Conservation (phyloP, 352 stramenopile genomes). For the Halophytophthora polymorphica region DNA sequence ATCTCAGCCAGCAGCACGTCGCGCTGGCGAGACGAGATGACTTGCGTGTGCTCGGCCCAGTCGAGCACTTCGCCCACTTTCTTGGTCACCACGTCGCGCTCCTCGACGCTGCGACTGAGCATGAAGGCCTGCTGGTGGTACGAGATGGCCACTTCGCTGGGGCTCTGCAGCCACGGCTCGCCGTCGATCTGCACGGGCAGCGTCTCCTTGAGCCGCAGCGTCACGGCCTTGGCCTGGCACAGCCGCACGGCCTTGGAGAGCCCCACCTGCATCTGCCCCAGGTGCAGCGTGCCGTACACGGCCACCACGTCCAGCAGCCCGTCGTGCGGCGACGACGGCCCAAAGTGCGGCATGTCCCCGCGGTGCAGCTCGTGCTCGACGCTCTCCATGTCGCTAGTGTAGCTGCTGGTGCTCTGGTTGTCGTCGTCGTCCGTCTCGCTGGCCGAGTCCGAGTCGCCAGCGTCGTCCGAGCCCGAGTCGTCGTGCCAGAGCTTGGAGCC, state of each 20-base stretch:
- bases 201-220: conserved; percentile 55
- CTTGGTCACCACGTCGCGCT: conserved; percentile 75
- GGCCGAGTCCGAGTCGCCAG: conserved; percentile 42
- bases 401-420: conserved; percentile 14
- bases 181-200: conserved; percentile 92
- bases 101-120: conserved; percentile 71
- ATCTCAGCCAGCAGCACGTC: conserved; percentile 76
- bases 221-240: conserved; percentile 66
- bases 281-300: conserved; percentile 90
- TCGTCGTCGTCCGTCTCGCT: conserved; percentile 43
- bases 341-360: conserved; percentile 23
- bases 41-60: conserved; percentile 71
- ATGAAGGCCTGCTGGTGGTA: conserved; percentile 86
- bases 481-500: conserved; percentile 88
- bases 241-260: conserved; percentile 77
- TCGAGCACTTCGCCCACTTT: conserved; percentile 82
- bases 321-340: conserved; percentile 81
- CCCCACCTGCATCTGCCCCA: conserved; percentile 93
- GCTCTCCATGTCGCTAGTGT: conserved; percentile 24
- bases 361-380: conserved; percentile 1
- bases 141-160: conserved; percentile 77
- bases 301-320: conserved; percentile 92
- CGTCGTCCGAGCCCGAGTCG: conserved; percentile 57
- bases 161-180: conserved; percentile 91
- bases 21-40: conserved; percentile 67